Base-by-base conservation (phyloP, 2,329 filamentous ascomycete species). In the Diplodia mutila region DNA sequence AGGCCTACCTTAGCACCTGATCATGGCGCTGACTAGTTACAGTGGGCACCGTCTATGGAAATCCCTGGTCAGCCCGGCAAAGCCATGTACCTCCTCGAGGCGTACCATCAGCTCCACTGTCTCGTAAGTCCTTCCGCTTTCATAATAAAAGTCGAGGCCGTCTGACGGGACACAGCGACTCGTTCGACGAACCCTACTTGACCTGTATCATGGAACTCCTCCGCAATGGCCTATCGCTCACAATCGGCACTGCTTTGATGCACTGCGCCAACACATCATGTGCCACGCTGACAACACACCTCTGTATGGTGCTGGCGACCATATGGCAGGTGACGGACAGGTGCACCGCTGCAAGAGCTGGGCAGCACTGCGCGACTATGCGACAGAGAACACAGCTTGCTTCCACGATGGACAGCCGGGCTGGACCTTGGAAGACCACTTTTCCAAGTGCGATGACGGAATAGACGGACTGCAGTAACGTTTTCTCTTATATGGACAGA, bases 51-150 rank as follows among this genome's bases (percentile, higher is more conserved):
- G 1, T 61, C 57, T 2, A 61, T 61, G 57, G 39, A 46, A 1
- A 3, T 61, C 16, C 57, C 57, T 2, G 57, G 39, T 9, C 57
- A 49, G 25, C 57, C 57, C 2, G 57, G 9, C 18, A 61, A 61
- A 21, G 23, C 23, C 23, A n/a, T 61, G 57, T 61, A 61, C 23
- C 57, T 61, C 27, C 27, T 61, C 16, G 39, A 61, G 23, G 37
- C 57, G 57, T 61, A 61, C 21, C 57, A 61, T 48, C 57, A 61
- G 37, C 57, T 61, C 14, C 37, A 61, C 23, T 61, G 57, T 23
- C 46, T 61, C 25, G 57, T 61, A 61, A 61, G 57, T 46, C 18
- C 3, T 16, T 21, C 25, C 4, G 46, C 12, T 2, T 0, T 16
- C 16, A 34, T 6, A 48, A 2, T 18, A 29, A 1, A 12, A 21